These are phyloP conservation scores for Dalechampia spathulata DNA, from an alignment of 441 rosid genomes.

Conservation along the genomic window DNA sequence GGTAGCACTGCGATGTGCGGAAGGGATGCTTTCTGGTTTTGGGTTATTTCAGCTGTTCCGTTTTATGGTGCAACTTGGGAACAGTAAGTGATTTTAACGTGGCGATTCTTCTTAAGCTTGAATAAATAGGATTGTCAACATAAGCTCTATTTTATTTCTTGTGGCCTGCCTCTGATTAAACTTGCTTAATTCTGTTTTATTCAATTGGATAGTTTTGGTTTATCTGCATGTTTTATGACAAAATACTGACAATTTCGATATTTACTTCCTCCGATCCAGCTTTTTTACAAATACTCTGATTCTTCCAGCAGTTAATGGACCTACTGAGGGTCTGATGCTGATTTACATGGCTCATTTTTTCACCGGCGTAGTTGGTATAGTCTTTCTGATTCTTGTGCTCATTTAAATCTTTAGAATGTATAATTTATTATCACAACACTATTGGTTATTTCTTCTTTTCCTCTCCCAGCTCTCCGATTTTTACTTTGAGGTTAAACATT, in stretches of 20 bases:
- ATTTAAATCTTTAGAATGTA: no score
- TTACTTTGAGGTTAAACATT: neutral
- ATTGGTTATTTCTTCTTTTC: neutral
- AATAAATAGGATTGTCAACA: neutral
- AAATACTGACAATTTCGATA: slow-evolving; percentile 9
- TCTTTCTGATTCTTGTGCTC: slow-evolving; percentile 13
- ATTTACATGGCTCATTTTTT: slow-evolving; percentile 67
- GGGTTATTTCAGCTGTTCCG: slow-evolving; percentile 92
- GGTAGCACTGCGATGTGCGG: slow-evolving; percentile 98
- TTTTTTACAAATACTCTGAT: slow-evolving; percentile 86
- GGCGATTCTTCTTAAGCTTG: slow-evolving; percentile 7
- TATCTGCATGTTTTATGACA: neutral
- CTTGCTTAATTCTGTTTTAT: neutral
- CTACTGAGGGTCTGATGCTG: slow-evolving; percentile 93
- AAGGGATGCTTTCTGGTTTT: slow-evolving; percentile 79
- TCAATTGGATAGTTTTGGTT: neutral
- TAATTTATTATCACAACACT: neutral
- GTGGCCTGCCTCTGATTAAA: neutral
- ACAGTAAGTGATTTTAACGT: slow-evolving; percentile 47
- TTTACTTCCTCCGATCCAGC: slow-evolving; percentile 37
- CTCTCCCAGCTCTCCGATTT: neutral
- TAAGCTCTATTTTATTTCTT: neutral
- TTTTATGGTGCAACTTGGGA: slow-evolving; percentile 98
- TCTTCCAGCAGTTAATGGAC: slow-evolving; percentile 93
- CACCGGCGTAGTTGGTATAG: slow-evolving; percentile 75